Evolutionary conservation across 2,329 filamentous ascomycete species (phyloP).

Genomic region (Aspergillus sp.): DNA sequence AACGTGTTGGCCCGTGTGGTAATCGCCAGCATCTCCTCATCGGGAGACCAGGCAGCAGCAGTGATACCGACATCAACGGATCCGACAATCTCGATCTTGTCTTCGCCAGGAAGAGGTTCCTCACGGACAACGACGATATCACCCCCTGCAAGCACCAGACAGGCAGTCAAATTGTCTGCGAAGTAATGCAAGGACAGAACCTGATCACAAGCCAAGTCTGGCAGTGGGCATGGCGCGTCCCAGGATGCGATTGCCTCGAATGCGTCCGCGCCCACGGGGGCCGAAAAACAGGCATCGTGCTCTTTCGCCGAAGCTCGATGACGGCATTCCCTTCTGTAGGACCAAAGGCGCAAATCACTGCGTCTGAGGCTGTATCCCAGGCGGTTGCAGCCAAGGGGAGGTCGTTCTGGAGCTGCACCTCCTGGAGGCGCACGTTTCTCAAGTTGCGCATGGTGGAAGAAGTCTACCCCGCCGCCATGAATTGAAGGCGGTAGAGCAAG

Average conservation of each 20-base stretch:
- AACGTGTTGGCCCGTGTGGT: conserved; percentile 69
- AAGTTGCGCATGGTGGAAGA: conserved; percentile 70
- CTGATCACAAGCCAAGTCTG: conserved; percentile 64
- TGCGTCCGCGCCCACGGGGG: conserved; percentile 31
- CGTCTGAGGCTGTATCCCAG: conserved; percentile 74
- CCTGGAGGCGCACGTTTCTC: conserved; percentile 62
- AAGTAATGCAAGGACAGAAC: conserved; percentile 78
- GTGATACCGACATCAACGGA: conserved; percentile 87
- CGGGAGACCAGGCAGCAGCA: conserved; percentile 85
- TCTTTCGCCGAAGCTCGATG: conserved; percentile 59
- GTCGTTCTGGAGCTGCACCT: conserved; percentile 51
- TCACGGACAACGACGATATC: conserved; percentile 84
- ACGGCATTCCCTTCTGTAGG: conserved; percentile 60
- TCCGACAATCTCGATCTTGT: conserved; percentile 88
- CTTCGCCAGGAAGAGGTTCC: conserved; percentile 54
- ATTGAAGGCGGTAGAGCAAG: no score
- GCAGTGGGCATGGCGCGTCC: conserved; percentile 75
- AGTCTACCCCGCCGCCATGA: conserved; percentile 27
- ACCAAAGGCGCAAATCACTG: conserved; percentile 74
- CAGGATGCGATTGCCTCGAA: conserved; percentile 63
- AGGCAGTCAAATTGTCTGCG: conserved; percentile 65
- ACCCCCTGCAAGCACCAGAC: conserved; percentile 77
- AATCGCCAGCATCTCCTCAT: conserved; percentile 82
- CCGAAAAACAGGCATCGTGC: conserved; percentile 28
- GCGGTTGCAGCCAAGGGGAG: conserved; percentile 64